Evolutionary conservation across 2,329 filamentous ascomycete species (phyloP).

Genomic region (Drechslerella coelobrocha): DNA sequence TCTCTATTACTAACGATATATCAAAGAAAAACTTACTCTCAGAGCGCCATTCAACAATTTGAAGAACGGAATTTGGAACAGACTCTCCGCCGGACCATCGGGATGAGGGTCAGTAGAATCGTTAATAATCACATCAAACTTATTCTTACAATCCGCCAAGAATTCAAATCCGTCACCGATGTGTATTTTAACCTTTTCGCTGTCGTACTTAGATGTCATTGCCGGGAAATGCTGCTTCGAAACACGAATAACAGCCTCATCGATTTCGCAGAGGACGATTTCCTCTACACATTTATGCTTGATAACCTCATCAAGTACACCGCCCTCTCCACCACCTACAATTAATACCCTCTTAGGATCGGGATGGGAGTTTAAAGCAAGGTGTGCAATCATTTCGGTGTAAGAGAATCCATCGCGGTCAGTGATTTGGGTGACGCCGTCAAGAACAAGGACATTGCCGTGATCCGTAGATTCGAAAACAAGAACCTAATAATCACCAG

Average conservation of each 20-base stretch:
- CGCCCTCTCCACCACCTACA: slow-evolving; percentile 95
- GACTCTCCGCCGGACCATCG: slow-evolving; percentile 90
- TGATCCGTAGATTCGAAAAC: slow-evolving; percentile 98
- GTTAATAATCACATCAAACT: slow-evolving; percentile 99
- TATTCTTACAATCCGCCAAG: slow-evolving; percentile 91
- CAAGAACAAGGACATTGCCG: slow-evolving; percentile 91
- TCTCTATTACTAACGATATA: not conserved
- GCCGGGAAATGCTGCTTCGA: slow-evolving; percentile 96
- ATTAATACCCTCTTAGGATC: slow-evolving; percentile 97
- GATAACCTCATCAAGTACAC: slow-evolving; percentile 96
- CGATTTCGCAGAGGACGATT: slow-evolving; percentile 96
- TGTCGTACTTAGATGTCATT: slow-evolving; percentile 90
- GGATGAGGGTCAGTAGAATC: slow-evolving; percentile 89
- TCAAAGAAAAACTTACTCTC: slow-evolving; percentile 20
- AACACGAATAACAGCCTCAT: slow-evolving; percentile 97
- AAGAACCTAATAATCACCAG: slow-evolving; percentile 64
- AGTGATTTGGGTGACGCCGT: slow-evolving; percentile 98
- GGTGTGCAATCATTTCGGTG: slow-evolving; percentile 99
- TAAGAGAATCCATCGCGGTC: slow-evolving; percentile 99
- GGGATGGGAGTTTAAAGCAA: slow-evolving; percentile 97
- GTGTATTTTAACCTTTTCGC: slow-evolving; percentile 90
- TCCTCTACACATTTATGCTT: slow-evolving; percentile 98
- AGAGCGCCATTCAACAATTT: slow-evolving; percentile 82
- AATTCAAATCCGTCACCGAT: slow-evolving; percentile 99
- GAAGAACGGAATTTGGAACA: slow-evolving; percentile 99